These are phyloP conservation scores for Saccharum officinarum DNA, from an alignment of 176 grass and related monocot genomes.

Conservation along the genomic window DNA sequence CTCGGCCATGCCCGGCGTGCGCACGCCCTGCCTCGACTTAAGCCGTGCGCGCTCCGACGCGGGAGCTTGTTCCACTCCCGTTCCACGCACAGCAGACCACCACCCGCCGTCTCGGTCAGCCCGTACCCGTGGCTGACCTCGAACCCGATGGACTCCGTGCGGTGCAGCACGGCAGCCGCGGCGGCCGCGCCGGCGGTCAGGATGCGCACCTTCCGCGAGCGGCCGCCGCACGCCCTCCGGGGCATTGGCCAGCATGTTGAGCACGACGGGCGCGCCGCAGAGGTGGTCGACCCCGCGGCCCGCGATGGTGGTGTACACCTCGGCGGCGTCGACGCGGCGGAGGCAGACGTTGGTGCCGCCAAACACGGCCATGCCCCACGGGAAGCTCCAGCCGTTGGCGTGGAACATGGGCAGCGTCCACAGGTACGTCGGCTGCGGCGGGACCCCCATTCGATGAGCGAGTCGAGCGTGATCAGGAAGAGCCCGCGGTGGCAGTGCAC, in stretches of 20 bases:
- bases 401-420: conserved; percentile 97
- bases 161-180: conserved; percentile 61
- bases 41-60: conserved; percentile 64
- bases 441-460: no score
- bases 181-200: conserved; percentile 65
- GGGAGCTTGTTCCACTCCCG: conserved; percentile 58
- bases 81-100: conserved; percentile 76
- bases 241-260: conserved; percentile 93
- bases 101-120: conserved; percentile 64
- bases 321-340: conserved; percentile 58
- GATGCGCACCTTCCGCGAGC: conserved; percentile 52
- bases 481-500: no score
- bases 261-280: conserved; percentile 89
- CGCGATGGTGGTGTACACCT: conserved; percentile 52
- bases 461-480: no score
- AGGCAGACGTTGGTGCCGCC: conserved; percentile 88
- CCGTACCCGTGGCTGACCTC: conserved; percentile 77
- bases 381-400: conserved; percentile 83
- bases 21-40: conserved; percentile 75
- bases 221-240: conserved; percentile 38
- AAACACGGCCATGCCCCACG: no score
- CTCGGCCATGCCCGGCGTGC: neutral
- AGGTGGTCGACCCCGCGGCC: conserved; percentile 58
- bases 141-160: conserved; percentile 70
- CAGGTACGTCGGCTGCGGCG: conserved; percentile 45